Base-by-base conservation (phyloP, 1,284 basidiomycete species). In the Leccinum pachyderme region DNA sequence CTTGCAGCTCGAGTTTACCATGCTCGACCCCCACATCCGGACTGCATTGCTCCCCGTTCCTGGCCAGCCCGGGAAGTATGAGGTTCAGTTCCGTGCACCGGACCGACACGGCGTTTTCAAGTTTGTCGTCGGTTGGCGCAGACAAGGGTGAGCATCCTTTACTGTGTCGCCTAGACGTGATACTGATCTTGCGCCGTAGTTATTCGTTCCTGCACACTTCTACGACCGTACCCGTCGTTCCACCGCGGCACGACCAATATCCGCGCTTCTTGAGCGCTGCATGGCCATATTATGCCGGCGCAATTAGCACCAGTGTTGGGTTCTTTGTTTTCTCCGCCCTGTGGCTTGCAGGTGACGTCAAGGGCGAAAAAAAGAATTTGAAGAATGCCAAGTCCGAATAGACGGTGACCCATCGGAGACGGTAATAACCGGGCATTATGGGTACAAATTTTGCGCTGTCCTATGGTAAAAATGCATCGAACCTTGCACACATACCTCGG, bases 91-190 rank as follows among this genome's bases (percentile, higher is more conserved):
- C 82, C 84, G 84, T 43, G 86, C 89, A 3, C 96, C 96, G 3
- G 96, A 98, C 74, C 78, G 94, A 54, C 97, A 99, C 70, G 96
- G 97, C 45, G 97, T 99, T 12, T 99, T 97, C 82, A 98, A 98
- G 68, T 95, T 99, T 70, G 79, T 92, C 27, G 76, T 98, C 45
- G 83, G 95, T 72, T 88, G 93, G 76, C 93, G 91, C 69, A 86
- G 96, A 53, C 86, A 85, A 66, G 95, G 95, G 81, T 93, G 63
- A 67, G 84, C 70, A 0, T 35, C 37, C 9, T 44, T 24, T 12
- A 1, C 25, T 32, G n/a, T 18, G 2, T 24, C 15, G 12, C 7
- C 13, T 4, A 2, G 13, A 15, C 0, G 15, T 22, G 18, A 39
- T 11, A 39, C 18, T 22, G 18, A 39, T 39, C 6, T 39, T 22